Conservation (phyloP, 371 early-diverging fungal species). For the Mucor sp. region DNA sequence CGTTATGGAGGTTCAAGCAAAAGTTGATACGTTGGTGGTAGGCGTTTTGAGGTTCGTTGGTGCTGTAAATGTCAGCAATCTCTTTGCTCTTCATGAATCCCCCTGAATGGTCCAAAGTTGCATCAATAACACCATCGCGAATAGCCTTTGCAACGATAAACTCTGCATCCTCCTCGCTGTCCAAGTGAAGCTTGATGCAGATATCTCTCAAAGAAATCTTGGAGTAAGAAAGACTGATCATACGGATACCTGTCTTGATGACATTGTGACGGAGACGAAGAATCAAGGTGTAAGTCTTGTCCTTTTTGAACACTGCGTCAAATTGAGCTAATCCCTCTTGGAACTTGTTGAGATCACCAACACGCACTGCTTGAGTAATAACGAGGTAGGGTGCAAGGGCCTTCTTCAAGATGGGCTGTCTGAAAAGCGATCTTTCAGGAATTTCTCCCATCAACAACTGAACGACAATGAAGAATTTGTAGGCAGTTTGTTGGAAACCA, state of each 20-base stretch:
- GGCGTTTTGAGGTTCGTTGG: conserved; percentile 93
- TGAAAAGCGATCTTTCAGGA: conserved; percentile 91
- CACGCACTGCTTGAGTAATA: conserved; percentile 94
- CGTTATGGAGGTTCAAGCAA: conserved; percentile 95
- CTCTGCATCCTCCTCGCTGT: conserved; percentile 97
- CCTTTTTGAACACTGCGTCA: conserved; percentile 76
- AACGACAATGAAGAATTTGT: conserved; percentile 94
- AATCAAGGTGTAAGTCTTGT: conserved; percentile 90
- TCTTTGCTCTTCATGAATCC: conserved; percentile 94
- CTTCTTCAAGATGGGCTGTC: conserved; percentile 81
- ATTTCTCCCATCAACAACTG: conserved; percentile 97
- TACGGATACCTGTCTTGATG: conserved; percentile 97
- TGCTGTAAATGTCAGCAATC: conserved; percentile 92
- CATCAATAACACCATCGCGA: conserved; percentile 97
- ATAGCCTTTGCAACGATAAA: conserved; percentile 99
- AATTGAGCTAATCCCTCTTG: conserved; percentile 83
- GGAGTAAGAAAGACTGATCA: conserved; percentile 94
- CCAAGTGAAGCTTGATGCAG: conserved; percentile 93
- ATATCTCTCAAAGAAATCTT: conserved; percentile 96
- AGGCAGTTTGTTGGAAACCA: conserved; percentile 93
- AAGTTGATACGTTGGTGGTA: conserved; percentile 96
- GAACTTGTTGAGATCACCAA: conserved; percentile 93
- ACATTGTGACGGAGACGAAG: conserved; percentile 97
- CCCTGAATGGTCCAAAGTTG: conserved; percentile 89
- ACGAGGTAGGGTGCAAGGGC: conserved; percentile 89